These are phyloP conservation scores for Apiotrichum sp. DNA, from an alignment of 1,284 basidiomycete species.

Conservation along the genomic window DNA sequence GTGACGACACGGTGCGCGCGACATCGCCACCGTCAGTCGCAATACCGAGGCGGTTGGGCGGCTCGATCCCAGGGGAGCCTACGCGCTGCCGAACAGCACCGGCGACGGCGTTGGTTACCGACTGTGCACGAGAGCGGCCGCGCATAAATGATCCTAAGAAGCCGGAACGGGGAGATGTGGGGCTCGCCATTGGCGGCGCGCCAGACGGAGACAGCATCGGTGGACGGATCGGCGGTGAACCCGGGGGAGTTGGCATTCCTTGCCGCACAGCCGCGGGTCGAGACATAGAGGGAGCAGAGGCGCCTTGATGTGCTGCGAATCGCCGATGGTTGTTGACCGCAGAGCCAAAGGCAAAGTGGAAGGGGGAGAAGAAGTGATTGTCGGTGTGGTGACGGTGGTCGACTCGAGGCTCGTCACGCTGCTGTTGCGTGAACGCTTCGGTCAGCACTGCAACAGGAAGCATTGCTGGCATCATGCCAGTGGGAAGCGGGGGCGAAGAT, in stretches of 20 bases:
- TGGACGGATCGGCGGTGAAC: background rate
- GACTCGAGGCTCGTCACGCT: no score
- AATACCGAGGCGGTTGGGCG: slow-evolving; percentile 16
- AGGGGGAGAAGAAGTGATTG: no score
- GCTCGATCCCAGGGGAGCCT: slow-evolving; percentile 20
- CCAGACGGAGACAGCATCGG: background rate
- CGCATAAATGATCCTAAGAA: slow-evolving; percentile 45
- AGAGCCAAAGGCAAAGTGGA: no score
- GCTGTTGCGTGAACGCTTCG: no score
- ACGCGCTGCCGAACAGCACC: slow-evolving; percentile 16
- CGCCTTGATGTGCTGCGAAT: no score
- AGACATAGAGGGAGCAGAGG: background rate
- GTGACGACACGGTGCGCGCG: slow-evolving; percentile 37
- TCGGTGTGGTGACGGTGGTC: no score
- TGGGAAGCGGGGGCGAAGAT: no score
- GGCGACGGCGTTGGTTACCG: slow-evolving; percentile 27
- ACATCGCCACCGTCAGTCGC: slow-evolving; percentile 15
- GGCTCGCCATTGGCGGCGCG: slow-evolving; percentile 1
- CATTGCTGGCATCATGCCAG: no score
- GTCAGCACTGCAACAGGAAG: no score
- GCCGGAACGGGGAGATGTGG: slow-evolving; percentile 39
- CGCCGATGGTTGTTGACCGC: no score
- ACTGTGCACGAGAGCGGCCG: slow-evolving; percentile 36
- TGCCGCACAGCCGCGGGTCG: background rate
- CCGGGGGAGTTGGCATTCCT: background rate